Evolutionary conservation across 1,284 basidiomycete genomes (phyloP).

Genomic region (Ceratobasidium sp.): DNA sequence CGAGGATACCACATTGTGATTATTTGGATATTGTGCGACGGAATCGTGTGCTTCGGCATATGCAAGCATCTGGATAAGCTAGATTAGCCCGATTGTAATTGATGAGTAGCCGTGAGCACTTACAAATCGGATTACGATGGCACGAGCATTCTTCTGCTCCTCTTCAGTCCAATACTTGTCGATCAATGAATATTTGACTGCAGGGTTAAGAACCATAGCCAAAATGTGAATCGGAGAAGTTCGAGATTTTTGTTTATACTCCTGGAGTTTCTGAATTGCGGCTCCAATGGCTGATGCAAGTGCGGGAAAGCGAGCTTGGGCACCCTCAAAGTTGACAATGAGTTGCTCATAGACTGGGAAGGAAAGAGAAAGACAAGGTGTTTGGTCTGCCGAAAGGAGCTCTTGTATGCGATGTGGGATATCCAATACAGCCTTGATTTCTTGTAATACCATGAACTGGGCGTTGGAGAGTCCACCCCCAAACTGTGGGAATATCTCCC

Average conservation of each 20-base stretch:
- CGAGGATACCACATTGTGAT: too few species aligned
- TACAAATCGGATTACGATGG: too few species aligned
- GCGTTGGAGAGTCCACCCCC: background rate
- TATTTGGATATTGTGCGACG: too few species aligned
- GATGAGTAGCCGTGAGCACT: too few species aligned
- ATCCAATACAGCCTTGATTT: slow-evolving; percentile 24
- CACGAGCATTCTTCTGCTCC: too few species aligned
- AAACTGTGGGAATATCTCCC: background rate
- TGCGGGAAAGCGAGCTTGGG: background rate
- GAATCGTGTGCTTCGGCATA: too few species aligned
- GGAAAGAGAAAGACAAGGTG: slow-evolving; percentile 26
- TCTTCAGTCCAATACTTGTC: background rate
- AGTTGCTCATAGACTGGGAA: slow-evolving; percentile 34
- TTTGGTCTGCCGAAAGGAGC: slow-evolving; percentile 28
- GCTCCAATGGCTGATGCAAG: slow-evolving; percentile 4
- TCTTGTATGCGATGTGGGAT: slow-evolving; percentile 32
- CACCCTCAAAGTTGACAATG: background rate
- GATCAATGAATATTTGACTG: background rate
- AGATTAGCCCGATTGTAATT: too few species aligned
- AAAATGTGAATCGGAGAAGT: slow-evolving; percentile 9
- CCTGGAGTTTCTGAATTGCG: slow-evolving; percentile 3
- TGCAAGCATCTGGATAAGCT: too few species aligned
- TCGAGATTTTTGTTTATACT: slow-evolving; percentile 4
- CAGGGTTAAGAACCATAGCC: slow-evolving; percentile 14
- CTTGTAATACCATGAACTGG: slow-evolving; percentile 5